Base-by-base conservation (phyloP, 148 eudicot genomes). In the Nyssa sinensis region DNA sequence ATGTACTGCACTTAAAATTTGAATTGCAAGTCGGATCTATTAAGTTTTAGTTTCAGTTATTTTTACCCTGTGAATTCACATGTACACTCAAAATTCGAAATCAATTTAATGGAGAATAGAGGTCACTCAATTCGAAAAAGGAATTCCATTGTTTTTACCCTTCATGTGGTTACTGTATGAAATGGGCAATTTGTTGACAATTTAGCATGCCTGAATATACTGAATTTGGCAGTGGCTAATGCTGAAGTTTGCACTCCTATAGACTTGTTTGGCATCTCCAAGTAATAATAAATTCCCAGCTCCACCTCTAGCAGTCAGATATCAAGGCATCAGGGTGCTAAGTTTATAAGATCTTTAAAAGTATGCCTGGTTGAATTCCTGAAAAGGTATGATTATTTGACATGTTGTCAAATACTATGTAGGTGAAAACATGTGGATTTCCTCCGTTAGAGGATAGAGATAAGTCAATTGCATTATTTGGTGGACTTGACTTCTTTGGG, bases 351-450 rank as follows among this genome's bases (percentile, higher is more conserved):
- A 28, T 66, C 16, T 27, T 24, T 49, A 0, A 5, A 65, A 4
- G 17, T 27, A 23, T 28, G 2, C 30, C 28, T 37, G 5, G 51
- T 55, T 35, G 51, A 33, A 71, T 34, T 71, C 74, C 12, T 32
- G 16, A 59, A 71, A 44, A 71, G 32, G 28, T 71, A 19, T 30
- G 24, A 60, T 31, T 78, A 13, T 14, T 33, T 16, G 47, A 14
- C 49, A 68, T 67, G 12, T 7, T 49, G 55, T 27, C 51, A 62
- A 30, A n/a, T 66, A 65, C 37, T 66, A 10, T 89, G 83, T 78
- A 95, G 99, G 99, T 92, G 58, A 89, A 84, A 79, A 92, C 99
- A 64, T 95, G 96, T 88, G 99, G 99, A 75, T 95, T 95, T 78
- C 99, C 97, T 79, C 99, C 99, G 24, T 27, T 92, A 80, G 99